Conservation (phyloP, 805 yeast genomes). For the Kazachstania viticola region DNA sequence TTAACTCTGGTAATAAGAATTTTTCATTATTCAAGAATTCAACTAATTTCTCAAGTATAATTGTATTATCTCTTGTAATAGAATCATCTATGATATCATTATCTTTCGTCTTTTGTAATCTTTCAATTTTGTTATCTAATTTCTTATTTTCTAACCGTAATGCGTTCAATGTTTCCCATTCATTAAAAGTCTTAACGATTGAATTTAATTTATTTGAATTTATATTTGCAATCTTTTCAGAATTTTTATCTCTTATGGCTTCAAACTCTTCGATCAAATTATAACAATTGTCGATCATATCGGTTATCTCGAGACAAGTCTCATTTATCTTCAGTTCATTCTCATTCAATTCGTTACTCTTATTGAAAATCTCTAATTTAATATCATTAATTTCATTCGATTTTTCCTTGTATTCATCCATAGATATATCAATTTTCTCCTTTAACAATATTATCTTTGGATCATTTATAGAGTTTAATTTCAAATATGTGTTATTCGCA, state of each 20-base stretch:
- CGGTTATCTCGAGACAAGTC: constrained; percentile 11
- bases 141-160: constrained; percentile 1
- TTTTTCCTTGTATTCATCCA: background rate
- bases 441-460: constrained; percentile 12
- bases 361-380: constrained; percentile 8
- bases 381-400: constrained; percentile 11
- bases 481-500: constrained; percentile 6
- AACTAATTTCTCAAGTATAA: no score
- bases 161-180: constrained; percentile 7
- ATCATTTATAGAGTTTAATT: constrained; percentile 16
- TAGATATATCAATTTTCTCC: constrained; percentile 1
- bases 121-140: constrained; percentile 4
- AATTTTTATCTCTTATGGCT: constrained; percentile 6
- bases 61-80: no score
- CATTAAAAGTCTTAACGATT: constrained; percentile 3
- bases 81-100: no score
- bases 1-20: background rate
- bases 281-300: constrained; percentile 19
- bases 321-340: constrained; percentile 14
- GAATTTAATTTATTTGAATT: constrained; percentile 1
- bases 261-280: constrained; percentile 13
- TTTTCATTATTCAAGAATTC: no score
- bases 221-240: constrained; percentile 3
- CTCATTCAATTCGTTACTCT: constrained; percentile 10
- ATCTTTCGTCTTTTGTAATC: constrained; percentile 2